These are phyloP conservation scores for Neurospora sp. DNA, from an alignment of 495 filamentous ascomycete genomes.

Conservation along the genomic window DNA sequence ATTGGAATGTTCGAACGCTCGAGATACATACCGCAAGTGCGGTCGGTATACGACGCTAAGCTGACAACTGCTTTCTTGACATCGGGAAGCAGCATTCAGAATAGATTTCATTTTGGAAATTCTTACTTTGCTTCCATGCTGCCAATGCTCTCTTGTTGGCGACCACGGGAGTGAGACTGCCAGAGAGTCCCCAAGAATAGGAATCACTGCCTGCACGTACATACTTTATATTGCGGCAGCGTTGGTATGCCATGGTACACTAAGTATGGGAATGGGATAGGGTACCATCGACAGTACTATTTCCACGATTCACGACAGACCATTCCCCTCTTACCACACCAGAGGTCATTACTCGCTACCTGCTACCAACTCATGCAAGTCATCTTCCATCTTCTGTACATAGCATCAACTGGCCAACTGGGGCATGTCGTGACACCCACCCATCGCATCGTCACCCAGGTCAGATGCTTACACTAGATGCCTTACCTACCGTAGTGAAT, in stretches of 20 bases:
- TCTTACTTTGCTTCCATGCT: not conserved
- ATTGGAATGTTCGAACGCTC: not conserved
- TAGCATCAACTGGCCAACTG: not conserved
- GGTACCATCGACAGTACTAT: not conserved
- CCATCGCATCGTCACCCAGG: not conserved
- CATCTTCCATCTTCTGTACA: not conserved
- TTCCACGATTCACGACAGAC: not conserved
- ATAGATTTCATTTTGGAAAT: not conserved
- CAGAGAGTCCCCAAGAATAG: not conserved
- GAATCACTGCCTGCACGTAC: not conserved
- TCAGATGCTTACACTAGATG: not conserved
- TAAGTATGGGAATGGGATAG: not conserved
- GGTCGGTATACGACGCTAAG: not conserved
- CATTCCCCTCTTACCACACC: not conserved
- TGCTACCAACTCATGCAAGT: not conserved
- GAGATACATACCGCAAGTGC: not conserved
- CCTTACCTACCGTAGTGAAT: not conserved
- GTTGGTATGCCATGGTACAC: not conserved
- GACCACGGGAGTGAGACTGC: not conserved
- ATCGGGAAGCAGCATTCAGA: not conserved
- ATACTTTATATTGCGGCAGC: not conserved
- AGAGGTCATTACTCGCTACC: not conserved
- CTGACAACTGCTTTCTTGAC: not conserved
- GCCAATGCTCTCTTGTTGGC: not conserved
- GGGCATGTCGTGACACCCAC: not conserved